phyloP scores from a whole-genome alignment of 2,329 filamentous ascomycete genomes.

The Aspergillus transmontanensis region DNA sequence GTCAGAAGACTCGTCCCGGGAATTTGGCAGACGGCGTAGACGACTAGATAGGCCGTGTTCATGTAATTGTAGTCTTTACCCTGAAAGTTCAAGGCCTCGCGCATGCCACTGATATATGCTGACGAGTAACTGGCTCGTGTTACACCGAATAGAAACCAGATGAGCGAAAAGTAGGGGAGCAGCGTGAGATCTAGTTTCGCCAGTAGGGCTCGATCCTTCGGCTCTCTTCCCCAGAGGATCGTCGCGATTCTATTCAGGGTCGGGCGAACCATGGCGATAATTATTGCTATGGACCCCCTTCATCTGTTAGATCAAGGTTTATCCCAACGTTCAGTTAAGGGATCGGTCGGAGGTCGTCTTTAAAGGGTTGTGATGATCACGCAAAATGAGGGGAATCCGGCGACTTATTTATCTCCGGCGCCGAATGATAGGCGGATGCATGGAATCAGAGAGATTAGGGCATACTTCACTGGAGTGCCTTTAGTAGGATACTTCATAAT shows the following conservation, averaged over 20 bases:
- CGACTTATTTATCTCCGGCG: neutral
- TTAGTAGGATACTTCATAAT: too few species aligned
- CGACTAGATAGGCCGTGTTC: conserved; percentile 40
- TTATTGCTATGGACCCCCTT: neutral
- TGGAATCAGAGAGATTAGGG: neutral
- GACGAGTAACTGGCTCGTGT: conserved; percentile 49
- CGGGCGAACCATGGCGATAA: neutral
- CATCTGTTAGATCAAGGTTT: neutral
- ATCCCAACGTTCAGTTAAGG: neutral
- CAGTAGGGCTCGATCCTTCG: neutral
- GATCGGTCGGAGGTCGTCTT: neutral
- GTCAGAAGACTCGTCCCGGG: conserved; percentile 47
- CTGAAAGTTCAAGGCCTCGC: conserved; percentile 39
- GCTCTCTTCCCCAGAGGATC: neutral
- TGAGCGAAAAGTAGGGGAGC: conserved; percentile 49
- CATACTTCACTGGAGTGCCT: neutral
- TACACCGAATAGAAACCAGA: conserved; percentile 53
- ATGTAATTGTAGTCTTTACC: conserved; percentile 48
- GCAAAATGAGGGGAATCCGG: conserved; percentile 1
- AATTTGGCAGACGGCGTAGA: conserved; percentile 50
- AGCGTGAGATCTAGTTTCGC: conserved; percentile 41
- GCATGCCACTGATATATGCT: conserved; percentile 49
- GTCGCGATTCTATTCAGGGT: neutral
- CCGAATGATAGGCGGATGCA: neutral
- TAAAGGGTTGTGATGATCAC: neutral